These are phyloP conservation scores for Cystofilobasidium ferigula DNA, from an alignment of 768 basidiomycete genomes.

Conservation along the genomic window DNA sequence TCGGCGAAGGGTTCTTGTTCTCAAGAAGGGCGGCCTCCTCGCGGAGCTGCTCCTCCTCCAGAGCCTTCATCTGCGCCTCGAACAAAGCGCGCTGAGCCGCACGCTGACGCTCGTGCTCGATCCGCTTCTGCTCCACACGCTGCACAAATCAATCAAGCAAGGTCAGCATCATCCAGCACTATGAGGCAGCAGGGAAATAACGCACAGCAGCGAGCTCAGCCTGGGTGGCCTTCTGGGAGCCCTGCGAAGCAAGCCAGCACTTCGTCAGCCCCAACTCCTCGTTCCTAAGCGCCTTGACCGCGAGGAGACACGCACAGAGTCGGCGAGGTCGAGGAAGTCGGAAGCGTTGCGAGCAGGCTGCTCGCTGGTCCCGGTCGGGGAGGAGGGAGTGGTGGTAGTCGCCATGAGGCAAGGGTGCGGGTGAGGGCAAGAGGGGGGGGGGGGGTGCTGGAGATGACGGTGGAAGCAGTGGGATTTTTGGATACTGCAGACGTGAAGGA, in stretches of 20 bases:
- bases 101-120: conserved; percentile 83
- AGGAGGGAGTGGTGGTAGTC: conserved; percentile 26
- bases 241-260: not conserved
- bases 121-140: conserved; percentile 81
- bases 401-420: conserved; percentile 12
- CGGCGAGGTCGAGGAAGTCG: conserved; percentile 84
- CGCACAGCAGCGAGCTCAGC: conserved; percentile 6
- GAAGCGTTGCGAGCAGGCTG: conserved; percentile 54
- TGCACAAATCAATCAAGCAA: conserved; percentile 35
- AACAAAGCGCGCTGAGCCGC: conserved; percentile 74
- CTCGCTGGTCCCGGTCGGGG: conserved; percentile 14
- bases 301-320: conserved; percentile 58
- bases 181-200: not conserved
- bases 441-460: not conserved
- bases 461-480: not conserved
- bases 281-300: too few species aligned
- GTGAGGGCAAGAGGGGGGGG: not conserved
- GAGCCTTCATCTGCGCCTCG: conserved; percentile 80
- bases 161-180: not conserved
- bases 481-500: not conserved
- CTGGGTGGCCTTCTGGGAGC: conserved; percentile 3
- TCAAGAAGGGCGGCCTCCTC: conserved; percentile 53
- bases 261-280: too few species aligned
- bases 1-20: conserved; percentile 12
- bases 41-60: conserved; percentile 82